Conservation (phyloP, 2,329 filamentous ascomycete species). For the Colletotrichum liriopes region DNA sequence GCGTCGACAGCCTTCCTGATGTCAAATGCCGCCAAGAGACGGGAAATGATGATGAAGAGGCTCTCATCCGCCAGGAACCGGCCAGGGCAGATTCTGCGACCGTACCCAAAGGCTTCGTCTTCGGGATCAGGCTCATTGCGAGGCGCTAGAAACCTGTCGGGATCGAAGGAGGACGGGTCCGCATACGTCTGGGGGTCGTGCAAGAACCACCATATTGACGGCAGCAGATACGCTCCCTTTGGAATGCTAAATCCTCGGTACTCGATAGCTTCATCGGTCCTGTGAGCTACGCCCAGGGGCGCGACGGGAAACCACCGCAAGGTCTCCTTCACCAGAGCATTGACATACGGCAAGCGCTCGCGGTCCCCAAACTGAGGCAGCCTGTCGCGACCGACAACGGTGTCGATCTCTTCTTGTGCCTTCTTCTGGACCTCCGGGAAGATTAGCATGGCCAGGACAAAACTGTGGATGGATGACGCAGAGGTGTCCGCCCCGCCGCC, state of each 20-base stretch:
- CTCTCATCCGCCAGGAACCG: constrained; percentile 41
- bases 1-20: constrained; percentile 56
- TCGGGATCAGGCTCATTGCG: constrained; percentile 40
- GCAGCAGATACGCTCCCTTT: constrained; percentile 42
- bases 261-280: constrained; percentile 47
- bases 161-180: constrained; percentile 52
- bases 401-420: constrained; percentile 68
- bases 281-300: constrained; percentile 58
- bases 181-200: constrained; percentile 79
- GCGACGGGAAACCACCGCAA: constrained; percentile 69
- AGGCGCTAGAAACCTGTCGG: constrained; percentile 50
- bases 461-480: constrained; percentile 54
- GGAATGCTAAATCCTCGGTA: constrained; percentile 37
- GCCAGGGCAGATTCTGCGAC: constrained; percentile 44
- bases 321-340: constrained; percentile 69
- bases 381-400: constrained; percentile 63
- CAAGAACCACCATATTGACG: constrained; percentile 55
- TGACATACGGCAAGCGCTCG: constrained; percentile 65
- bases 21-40: constrained; percentile 62
- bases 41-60: constrained; percentile 52
- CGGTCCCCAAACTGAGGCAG: constrained; percentile 65
- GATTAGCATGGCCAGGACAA: constrained; percentile 64
- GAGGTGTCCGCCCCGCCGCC: constrained; percentile 41
- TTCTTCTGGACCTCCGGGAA: constrained; percentile 61
- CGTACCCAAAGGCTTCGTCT: constrained; percentile 41